Base-by-base conservation (phyloP, 306 rosid species). In the Psophocarpus tetragonolobus region DNA sequence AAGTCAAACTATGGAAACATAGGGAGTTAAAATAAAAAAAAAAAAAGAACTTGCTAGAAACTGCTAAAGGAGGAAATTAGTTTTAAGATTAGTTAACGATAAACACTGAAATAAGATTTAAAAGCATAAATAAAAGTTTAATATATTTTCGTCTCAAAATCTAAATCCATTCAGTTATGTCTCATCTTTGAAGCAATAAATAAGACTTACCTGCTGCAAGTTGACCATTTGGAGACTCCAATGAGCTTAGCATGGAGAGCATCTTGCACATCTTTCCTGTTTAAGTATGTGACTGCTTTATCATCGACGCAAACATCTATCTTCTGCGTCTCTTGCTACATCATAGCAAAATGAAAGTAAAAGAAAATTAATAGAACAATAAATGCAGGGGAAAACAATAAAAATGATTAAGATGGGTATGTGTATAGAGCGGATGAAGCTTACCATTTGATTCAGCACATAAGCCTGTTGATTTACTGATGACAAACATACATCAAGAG, bases 231-330 rank as follows among this genome's bases (percentile, higher is more conserved):
- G 5, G 74, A 61, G 62, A 87, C 80, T 41, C 91, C 88, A 1
- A 92, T 85, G 24, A 92, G 90, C 79, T 74, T 78, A 47, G 95
- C 95, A 81, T 90, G 95, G 36, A 92, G 89, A 54, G 91, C 90
- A 18, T 79, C 62, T 47, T 81, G 92, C 50, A 90, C 95, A 15
- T 85, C 90, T 85, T 85, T 81, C 35, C 87, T 81, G 81, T 92
- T 92, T 42, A 92, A 77, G 78, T 92, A 92, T 1, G 32, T 69
- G 8, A 13, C 13, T 4, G 78, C 81, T 76, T 90, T 76, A 38
- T 92, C 90, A 35, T 61, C 87, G 39, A 81, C 90, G 80, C 97
- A 92, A 13, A 90, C 90, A 77, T 92, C 97, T 81, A 88, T 13
- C 36, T 80, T 81, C 47, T 69, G 82, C 3, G 58, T 65, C 44